A percentile compares a stretch with the other conserved stretches of the same genome.
Conservation (phyloP, 2,329 filamentous ascomycete species). For the Venturia asperata region DNA sequence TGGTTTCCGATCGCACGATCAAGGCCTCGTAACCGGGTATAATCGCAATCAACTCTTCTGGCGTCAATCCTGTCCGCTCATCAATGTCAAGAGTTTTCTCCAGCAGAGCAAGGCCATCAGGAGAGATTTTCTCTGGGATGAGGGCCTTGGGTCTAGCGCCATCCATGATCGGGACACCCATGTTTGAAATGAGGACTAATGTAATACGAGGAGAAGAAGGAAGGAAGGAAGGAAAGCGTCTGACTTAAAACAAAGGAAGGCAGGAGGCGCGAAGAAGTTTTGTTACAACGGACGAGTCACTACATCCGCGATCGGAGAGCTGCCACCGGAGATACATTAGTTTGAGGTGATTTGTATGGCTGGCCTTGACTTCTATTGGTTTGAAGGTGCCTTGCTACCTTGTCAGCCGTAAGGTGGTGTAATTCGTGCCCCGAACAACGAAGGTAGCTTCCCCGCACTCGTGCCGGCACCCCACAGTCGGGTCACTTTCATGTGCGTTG, state of each 20-base stretch:
- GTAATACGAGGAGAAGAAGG: not conserved
- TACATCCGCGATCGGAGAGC: slow-evolving; percentile 3
- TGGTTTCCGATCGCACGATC: slow-evolving; percentile 74
- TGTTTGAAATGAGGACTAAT: not conserved
- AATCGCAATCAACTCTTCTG: slow-evolving; percentile 56
- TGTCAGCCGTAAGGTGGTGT: not conserved
- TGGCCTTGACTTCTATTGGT: not conserved
- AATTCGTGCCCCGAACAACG: not conserved
- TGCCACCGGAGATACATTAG: slow-evolving; percentile 1
- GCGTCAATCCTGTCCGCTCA: slow-evolving; percentile 53
- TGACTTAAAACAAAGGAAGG: not conserved
- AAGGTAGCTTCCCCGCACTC: not conserved
- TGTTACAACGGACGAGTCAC: not conserved
- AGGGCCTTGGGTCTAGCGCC: slow-evolving; percentile 48
- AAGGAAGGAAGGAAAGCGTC: not conserved
- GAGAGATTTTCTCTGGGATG: slow-evolving; percentile 71
- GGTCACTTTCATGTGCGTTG: not conserved
- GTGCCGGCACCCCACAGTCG: not conserved
- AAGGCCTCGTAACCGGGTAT: slow-evolving; percentile 69
- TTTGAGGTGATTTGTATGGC: not conserved
- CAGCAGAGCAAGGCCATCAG: slow-evolving; percentile 67
- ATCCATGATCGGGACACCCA: not conserved
- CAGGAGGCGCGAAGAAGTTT: not conserved
- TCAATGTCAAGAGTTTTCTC: slow-evolving; percentile 62
- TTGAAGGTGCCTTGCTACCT: not conserved